A percentile compares a stretch with the other conserved stretches of the same genome.
Conservation (phyloP, 2,329 filamentous ascomycete genomes). For the Cladosporium sp. region DNA sequence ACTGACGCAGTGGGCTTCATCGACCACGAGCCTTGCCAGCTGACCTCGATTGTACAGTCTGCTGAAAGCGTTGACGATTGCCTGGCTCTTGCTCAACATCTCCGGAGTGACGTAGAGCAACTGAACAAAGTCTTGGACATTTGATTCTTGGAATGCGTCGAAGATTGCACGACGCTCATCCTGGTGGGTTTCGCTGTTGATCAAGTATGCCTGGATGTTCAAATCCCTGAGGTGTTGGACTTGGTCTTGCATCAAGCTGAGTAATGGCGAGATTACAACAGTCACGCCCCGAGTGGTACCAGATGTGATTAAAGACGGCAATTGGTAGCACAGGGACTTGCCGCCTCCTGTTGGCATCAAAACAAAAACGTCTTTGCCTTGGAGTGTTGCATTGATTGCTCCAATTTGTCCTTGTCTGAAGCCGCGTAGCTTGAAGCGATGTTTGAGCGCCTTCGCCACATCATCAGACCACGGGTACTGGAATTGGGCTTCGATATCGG, state of each 20-base stretch:
- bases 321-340: constrained; percentile 94
- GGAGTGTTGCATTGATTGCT: constrained; percentile 90
- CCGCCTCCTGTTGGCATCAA: constrained; percentile 97
- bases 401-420: constrained; percentile 92
- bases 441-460: constrained; percentile 76
- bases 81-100: constrained; percentile 83
- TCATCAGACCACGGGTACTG: constrained; percentile 78
- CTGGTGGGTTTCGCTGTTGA: constrained; percentile 73
- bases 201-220: constrained; percentile 74
- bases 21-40: constrained; percentile 89
- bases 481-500: constrained; percentile 33
- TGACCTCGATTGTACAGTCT: constrained; percentile 69
- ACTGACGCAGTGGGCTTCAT: constrained; percentile 98
- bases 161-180: constrained; percentile 69
- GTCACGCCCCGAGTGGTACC: constrained; percentile 86
- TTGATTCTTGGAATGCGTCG: constrained; percentile 60
- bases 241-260: constrained; percentile 98
- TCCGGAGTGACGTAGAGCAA: constrained; percentile 95
- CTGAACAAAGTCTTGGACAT: constrained; percentile 76
- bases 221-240: constrained; percentile 77
- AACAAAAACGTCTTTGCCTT: constrained; percentile 87
- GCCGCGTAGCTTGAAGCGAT: constrained; percentile 79
- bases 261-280: constrained; percentile 87
- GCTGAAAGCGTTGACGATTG: constrained; percentile 67
- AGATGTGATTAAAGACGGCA: constrained; percentile 80